Base-by-base conservation (phyloP, 805 yeast genomes). In the Metschnikowia gelsemii region DNA sequence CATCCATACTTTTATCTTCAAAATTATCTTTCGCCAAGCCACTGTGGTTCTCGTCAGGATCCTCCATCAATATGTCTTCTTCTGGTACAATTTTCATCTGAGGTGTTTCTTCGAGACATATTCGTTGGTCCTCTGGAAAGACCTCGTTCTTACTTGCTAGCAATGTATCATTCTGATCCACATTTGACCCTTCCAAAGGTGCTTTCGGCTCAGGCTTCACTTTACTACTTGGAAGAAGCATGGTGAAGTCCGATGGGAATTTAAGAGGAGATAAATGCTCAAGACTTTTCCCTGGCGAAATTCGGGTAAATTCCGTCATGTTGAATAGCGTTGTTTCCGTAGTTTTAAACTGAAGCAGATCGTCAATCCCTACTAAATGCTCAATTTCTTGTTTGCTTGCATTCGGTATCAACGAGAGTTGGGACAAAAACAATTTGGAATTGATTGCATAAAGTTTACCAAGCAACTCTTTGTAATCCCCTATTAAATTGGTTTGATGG, bases 371-470 rank as follows among this genome's bases (percentile, higher is more conserved):
- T 25, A 66, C 62, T 22, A 64, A 46, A 8, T 38, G 51, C 26
- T 63, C 66, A 14, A 67, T 58, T 32, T 66, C 73, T 25, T 57
- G 65, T 31, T 52, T 60, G 8, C 58, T 56, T n/a, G 40, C 23
- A 8, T 31, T 43, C 3, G 45, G 32, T 12, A 57, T 62, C 33
- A 47, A 36, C 6, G 58, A 50, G 18, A 66, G 50, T 35, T 61
- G 66, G 1, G 56, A 45, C 6, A 48, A 35, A 35, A 67, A 68
- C 13, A 59, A 43, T 1, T 43, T 35, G 5, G 60, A 56, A 42
- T 68, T 63, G 16, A 63, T 59, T 2, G 54, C 42, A 42, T 65
- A 55, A 6, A 69, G 49, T 39, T 59, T 61, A 13, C 41, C 39
- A 29, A 68, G 52, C 18, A 67, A 48, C 5, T 39, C 38, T 3